Percentiles rank a stretch among this genome's conserved stretches.
phyloP scores from a whole-genome alignment of 1,284 basidiomycete genomes.

The Waitea zeae region DNA sequence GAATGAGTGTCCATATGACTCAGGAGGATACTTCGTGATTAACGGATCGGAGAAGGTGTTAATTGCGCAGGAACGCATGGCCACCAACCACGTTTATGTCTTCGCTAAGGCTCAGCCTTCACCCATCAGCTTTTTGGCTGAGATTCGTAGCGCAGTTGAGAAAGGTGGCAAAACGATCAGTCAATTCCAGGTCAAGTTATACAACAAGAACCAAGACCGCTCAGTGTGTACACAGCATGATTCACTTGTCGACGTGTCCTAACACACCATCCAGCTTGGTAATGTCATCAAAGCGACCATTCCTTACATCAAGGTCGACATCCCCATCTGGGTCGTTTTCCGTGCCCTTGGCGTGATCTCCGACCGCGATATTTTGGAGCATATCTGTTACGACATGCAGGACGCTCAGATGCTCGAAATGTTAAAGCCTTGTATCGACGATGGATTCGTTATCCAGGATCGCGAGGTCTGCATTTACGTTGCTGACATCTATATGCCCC shows the following conservation, averaged over 20 bases:
- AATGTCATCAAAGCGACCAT: conserved; percentile 96
- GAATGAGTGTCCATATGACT: conserved; percentile 97
- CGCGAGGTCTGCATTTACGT: conserved; percentile 49
- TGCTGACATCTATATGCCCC: conserved; percentile 1
- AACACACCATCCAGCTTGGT: conserved; percentile 37
- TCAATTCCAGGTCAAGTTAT: conserved; percentile 97
- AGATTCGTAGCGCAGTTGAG: conserved; percentile 96
- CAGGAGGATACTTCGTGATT: conserved; percentile 98
- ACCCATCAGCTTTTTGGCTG: conserved; percentile 89
- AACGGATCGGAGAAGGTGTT: conserved; percentile 99
- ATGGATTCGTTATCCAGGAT: conserved; percentile 96
- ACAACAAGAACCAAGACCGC: conserved; percentile 77
- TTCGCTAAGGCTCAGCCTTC: conserved; percentile 97
- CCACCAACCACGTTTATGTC: conserved; percentile 98
- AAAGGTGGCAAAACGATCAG: conserved; percentile 98
- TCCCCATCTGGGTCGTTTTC: conserved; percentile 98
- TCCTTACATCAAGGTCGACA: conserved; percentile 96
- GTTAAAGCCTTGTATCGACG: conserved; percentile 97
- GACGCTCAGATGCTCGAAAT: conserved; percentile 95
- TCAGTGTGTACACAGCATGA: conserved; percentile 33
- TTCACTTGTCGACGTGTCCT: background rate
- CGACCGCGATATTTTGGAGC: conserved; percentile 93
- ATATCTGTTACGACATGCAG: conserved; percentile 97
- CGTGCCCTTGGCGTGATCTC: conserved; percentile 95
- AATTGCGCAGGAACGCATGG: conserved; percentile 99